These are phyloP conservation scores for Syzygium malaccense DNA, from an alignment of 441 rosid genomes.

Conservation along the genomic window DNA sequence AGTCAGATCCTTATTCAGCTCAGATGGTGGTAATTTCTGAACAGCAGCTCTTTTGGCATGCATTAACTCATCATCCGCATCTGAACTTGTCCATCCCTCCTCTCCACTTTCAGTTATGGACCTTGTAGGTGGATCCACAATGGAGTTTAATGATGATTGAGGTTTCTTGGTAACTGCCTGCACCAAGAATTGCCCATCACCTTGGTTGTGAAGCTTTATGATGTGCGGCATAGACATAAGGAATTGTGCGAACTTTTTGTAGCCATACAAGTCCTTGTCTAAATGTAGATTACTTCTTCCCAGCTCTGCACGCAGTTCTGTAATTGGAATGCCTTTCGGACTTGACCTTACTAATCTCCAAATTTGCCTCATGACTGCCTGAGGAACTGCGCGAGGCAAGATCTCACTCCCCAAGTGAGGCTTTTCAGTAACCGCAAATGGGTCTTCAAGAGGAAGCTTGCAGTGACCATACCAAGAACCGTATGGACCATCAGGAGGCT, in stretches of 20 bases:
- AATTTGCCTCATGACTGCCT: conserved; percentile 42
- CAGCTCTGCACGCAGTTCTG: conserved; percentile 49
- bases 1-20: conserved; percentile 7
- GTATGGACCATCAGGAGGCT: conserved; percentile 88
- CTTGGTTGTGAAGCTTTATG: conserved; percentile 28
- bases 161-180: conserved; percentile 18
- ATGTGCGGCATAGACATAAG: conserved; percentile 59
- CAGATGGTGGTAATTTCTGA: conserved; percentile 4
- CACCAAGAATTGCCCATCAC: conserved; percentile 33
- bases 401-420: conserved; percentile 19
- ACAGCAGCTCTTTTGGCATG: conserved; percentile 9
- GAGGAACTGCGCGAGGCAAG: conserved; percentile 30
- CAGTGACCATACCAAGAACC: conserved; percentile 90
- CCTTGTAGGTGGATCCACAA: background rate
- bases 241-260: conserved; percentile 47
- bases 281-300: conserved; percentile 23
- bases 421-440: conserved; percentile 33
- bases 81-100: background rate
- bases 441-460: conserved; percentile 61
- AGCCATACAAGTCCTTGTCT: conserved; percentile 53
- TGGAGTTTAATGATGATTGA: conserved; percentile 19
- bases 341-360: conserved; percentile 29
- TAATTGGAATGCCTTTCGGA: conserved; percentile 49
- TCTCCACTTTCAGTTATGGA: conserved; percentile 8
- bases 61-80: conserved; percentile 9